phyloP scores from a whole-genome alignment of 768 basidiomycete genomes.

The Vararia minispora region DNA sequence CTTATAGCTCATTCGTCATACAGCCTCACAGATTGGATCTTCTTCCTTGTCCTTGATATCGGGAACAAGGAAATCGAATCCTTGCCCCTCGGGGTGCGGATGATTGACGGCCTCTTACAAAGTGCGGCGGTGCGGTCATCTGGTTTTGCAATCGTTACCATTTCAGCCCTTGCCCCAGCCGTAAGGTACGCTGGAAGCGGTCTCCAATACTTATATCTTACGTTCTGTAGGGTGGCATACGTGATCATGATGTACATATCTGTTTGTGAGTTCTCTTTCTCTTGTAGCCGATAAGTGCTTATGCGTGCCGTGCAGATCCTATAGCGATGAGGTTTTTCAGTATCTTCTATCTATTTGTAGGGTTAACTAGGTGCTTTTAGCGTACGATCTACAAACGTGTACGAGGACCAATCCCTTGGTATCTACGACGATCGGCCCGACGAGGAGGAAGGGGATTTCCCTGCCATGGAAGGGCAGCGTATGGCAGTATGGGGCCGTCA shows the following conservation, averaged over 20 bases:
- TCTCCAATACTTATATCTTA: background rate
- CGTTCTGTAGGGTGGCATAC: constrained; percentile 57
- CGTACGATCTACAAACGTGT: constrained; percentile 88
- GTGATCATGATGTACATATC: constrained; percentile 93
- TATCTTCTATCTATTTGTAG: background rate
- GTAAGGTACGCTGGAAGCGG: constrained; percentile 51
- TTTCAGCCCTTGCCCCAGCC: constrained; percentile 74
- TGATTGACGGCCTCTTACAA: constrained; percentile 71
- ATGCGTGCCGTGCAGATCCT: constrained; percentile 38
- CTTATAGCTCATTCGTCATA: no score
- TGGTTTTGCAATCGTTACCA: constrained; percentile 70
- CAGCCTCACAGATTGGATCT: constrained; percentile 80
- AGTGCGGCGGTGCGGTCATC: constrained; percentile 75
- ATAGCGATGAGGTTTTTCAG: constrained; percentile 62
- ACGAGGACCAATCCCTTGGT: constrained; percentile 89
- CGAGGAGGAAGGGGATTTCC: constrained; percentile 30
- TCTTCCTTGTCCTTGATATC: constrained; percentile 82
- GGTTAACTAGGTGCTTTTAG: constrained; percentile 23
- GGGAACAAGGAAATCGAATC: constrained; percentile 56
- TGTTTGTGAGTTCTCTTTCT: constrained; percentile 43
- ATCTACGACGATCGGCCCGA: constrained; percentile 44
- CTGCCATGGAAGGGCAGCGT: constrained; percentile 33
- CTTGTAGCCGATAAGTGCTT: background rate
- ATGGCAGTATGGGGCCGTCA: constrained; percentile 67
- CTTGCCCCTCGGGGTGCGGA: constrained; percentile 60